Conservation (phyloP, 2,329 filamentous ascomycete species). For the Diaporthe sp. region DNA sequence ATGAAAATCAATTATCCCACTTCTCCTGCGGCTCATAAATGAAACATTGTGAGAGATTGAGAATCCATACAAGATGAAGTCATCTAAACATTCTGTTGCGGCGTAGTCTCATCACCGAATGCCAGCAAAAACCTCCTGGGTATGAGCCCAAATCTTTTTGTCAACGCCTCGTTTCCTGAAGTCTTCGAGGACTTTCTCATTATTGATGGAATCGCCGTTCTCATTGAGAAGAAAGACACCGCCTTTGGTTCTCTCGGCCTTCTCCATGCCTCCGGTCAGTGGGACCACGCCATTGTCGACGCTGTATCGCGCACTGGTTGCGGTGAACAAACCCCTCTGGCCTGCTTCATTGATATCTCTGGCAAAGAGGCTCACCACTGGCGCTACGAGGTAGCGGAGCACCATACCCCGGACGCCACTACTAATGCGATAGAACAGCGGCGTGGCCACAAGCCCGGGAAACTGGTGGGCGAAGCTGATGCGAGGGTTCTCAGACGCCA, state of each 20-base stretch:
- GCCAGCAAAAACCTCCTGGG: conserved; percentile 13
- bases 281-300: conserved; percentile 17
- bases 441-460: conserved; percentile 46
- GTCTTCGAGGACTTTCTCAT: conserved; percentile 20
- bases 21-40: too few species aligned
- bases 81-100: neutral
- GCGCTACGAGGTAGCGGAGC: neutral
- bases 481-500: conserved; percentile 56
- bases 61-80: too few species aligned
- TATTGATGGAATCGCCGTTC: conserved; percentile 24
- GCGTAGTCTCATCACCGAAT: neutral
- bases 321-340: conserved; percentile 13
- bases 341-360: conserved; percentile 15
- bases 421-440: conserved; percentile 7
- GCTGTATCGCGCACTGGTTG: conserved; percentile 20
- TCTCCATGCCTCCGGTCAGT: neutral
- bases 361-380: conserved; percentile 8
- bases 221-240: conserved; percentile 22
- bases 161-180: conserved; percentile 9
- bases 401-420: neutral
- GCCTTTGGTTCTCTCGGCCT: neutral
- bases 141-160: conserved; percentile 16
- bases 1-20: too few species aligned
- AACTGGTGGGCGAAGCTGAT: conserved; percentile 51
- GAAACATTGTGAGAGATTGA: neutral